Evolutionary conservation across 306 rosid genomes (phyloP), one percentile per base, ranked within the genome.

Genomic region (Erythrophleum fordii): DNA sequence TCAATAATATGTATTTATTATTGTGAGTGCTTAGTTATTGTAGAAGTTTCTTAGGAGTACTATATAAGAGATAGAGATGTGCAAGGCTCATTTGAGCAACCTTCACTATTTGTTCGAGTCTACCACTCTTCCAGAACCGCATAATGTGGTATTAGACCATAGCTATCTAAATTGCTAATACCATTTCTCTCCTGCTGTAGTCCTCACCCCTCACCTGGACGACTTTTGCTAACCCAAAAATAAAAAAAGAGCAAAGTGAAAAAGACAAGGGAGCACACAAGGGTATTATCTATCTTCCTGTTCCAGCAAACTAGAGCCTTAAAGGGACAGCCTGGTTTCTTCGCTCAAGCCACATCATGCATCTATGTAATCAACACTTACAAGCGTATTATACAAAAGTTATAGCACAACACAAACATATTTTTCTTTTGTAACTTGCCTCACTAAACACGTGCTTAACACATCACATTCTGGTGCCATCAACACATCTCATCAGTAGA

Each of bases 391-490:
- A 16, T 26, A 13, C 20, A n/a, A 12, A 79, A 42, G 26, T 62
- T 35, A 35, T 72, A 35, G 74, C 25, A 62, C 39, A 73, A 72
- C 11, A 25, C 44, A 53, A 49, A 14, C 39, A 64, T 20, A 2
- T 5, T 41, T 11, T 11, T 4, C 1, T 64, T 10, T 34, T 16
- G 22, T n/a, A 22, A 35, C 37, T 52, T 39, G 18, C 46, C 48
- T 31, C 69, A 34, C 17, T 52, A 25, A 41, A 60, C 46, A 69
- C 31, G 42, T 56, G 70, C 60, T 23, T 72, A 34, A 51, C 31
- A 65, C 28, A 46, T 64, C 73, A 28, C 12, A 65, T 67, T 73
- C 35, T 34, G 59, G 17, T 56, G 66, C 72, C 66, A 66, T 72
- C 39, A 18, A 34, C 31, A 67, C 34, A 64, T 62, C 22, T 48